A percentile compares a stretch with the other conserved stretches of the same genome.
Conservation (phyloP, 768 basidiomycete genomes). For the Amyloporia xantha region DNA sequence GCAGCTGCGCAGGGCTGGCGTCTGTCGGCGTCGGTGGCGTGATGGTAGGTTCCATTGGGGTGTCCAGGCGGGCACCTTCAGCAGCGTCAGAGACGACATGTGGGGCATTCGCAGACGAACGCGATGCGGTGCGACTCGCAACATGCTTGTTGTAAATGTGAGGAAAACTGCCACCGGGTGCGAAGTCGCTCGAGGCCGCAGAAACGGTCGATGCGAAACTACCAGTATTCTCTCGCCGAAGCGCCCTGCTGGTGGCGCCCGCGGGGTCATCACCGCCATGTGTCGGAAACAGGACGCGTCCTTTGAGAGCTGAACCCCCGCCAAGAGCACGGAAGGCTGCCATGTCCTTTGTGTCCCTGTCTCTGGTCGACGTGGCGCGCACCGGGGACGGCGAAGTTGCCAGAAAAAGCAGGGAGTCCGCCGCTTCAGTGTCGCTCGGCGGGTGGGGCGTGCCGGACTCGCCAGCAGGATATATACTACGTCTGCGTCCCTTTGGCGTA, state of each 20-base stretch:
- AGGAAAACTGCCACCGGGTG: neutral
- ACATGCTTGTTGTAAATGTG: neutral
- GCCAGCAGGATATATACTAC: slow-evolving; percentile 9
- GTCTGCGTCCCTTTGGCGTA: slow-evolving; percentile 18
- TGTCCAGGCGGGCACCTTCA: slow-evolving; percentile 5
- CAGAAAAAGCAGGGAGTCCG: slow-evolving; percentile 79
- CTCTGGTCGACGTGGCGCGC: slow-evolving; percentile 40
- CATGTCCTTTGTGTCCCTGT: slow-evolving; percentile 42
- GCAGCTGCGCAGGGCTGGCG: slow-evolving; percentile 7
- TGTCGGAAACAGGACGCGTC: slow-evolving; percentile 62
- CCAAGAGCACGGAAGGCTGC: slow-evolving; percentile 53
- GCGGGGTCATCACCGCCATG: slow-evolving; percentile 15
- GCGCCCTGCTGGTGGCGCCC: slow-evolving; percentile 12
- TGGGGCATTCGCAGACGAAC: neutral
- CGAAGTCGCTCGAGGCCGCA: slow-evolving; percentile 4
- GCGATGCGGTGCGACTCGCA: neutral
- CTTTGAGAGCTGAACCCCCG: slow-evolving; percentile 44
- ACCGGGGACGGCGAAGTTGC: slow-evolving; percentile 82
- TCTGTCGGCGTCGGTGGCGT: slow-evolving; percentile 27
- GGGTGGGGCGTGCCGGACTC: slow-evolving; percentile 33
- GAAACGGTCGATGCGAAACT: slow-evolving; percentile 35
- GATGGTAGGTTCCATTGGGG: slow-evolving; percentile 25
- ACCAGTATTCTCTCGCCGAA: slow-evolving; percentile 30
- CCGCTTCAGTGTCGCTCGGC: slow-evolving; percentile 75
- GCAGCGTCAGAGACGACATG: slow-evolving; percentile 1